Conservation (phyloP, 2,329 filamentous ascomycete genomes). For the Monosporascus sp. region DNA sequence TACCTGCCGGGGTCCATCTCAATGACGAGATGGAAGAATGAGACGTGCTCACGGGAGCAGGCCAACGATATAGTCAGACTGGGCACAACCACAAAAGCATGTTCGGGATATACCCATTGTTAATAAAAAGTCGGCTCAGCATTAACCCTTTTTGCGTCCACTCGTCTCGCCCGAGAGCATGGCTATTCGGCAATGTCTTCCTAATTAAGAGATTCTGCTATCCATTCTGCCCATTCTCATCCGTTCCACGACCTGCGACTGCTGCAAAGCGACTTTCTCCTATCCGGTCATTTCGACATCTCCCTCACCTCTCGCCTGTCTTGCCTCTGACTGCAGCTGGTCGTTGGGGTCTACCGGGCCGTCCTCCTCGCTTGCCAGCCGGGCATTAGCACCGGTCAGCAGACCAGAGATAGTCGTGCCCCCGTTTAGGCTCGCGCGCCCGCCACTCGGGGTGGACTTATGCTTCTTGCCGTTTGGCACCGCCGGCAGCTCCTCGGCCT, state of each 20-base stretch:
- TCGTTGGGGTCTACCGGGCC: conserved; percentile 40
- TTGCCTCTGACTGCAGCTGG: conserved; percentile 51
- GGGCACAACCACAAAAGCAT: not conserved
- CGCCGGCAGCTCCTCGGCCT: conserved; percentile 2
- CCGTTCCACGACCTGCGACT: not conserved
- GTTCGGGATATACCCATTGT: conserved; percentile 21
- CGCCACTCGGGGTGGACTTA: conserved; percentile 17
- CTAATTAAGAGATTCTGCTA: conserved; percentile 1
- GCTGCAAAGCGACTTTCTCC: conserved; percentile 3
- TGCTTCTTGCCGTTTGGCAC: conserved; percentile 32
- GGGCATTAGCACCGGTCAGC: conserved; percentile 23
- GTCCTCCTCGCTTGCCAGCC: conserved; percentile 21
- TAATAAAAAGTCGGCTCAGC: conserved; percentile 5
- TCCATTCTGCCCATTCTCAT: conserved; percentile 1
- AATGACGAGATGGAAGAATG: conserved; percentile 59
- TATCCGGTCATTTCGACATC: conserved; percentile 58
- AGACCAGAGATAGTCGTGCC: conserved; percentile 16
- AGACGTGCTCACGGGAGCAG: conserved; percentile 1
- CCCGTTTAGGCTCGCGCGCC: conserved; percentile 18
- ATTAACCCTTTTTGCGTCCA: no score
- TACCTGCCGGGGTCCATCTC: conserved; percentile 63
- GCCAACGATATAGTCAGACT: not conserved
- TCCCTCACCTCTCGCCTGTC: conserved; percentile 35
- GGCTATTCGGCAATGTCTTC: no score
- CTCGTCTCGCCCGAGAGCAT: no score